Base-by-base conservation (phyloP, 768 basidiomycete genomes). In the Calocybe indica region DNA sequence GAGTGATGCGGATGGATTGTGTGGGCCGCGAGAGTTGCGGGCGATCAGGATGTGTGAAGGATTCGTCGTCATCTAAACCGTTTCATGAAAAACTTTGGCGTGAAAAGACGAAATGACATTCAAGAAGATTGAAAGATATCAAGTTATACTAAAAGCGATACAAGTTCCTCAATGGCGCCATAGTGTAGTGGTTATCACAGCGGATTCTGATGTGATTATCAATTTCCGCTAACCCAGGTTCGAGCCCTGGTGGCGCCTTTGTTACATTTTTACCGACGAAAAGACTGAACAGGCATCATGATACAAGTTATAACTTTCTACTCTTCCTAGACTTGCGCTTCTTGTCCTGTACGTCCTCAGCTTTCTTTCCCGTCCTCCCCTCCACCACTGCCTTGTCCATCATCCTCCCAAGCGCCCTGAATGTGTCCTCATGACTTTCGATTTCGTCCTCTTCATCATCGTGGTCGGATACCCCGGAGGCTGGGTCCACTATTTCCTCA, bases 11-110 rank as follows among this genome's bases (percentile, higher is more conserved):
- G 86, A 84, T 2, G 85, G 82, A 55, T 86, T 86, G 55, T 83
- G 82, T 3, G 71, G 74, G 9, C 88, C 85, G 36, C 89, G 75
- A 12, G 90, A 89, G 55, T 87, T 86, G 57, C 90, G 82, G 7
- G 90, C 90, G 52, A 92, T 92, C 60, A 92, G 85, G 53, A 91
- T 87, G 61, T 91, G 88, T 6, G 89, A 84, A 1, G 89, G 89
- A 61, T 92, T 88, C 40, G 82, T 85, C 51, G 77, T 72, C 78
- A 83, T 82, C 38, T 35, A 43, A 46, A 33, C 10, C n/a, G 22
- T 34, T 46, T 14, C 7, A 41, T 51, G 55, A 22, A 44, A n/a
- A n/a, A n/a, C n/a, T n/a, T n/a, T n/a, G n/a, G n/a, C n/a, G n/a
- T n/a, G n/a, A n/a, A n/a, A n/a, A n/a, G n/a, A n/a, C n/a, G n/a